Evolutionary conservation across 1,284 basidiomycete genomes (phyloP).

Genomic region (Leucoagaricus sp.): DNA sequence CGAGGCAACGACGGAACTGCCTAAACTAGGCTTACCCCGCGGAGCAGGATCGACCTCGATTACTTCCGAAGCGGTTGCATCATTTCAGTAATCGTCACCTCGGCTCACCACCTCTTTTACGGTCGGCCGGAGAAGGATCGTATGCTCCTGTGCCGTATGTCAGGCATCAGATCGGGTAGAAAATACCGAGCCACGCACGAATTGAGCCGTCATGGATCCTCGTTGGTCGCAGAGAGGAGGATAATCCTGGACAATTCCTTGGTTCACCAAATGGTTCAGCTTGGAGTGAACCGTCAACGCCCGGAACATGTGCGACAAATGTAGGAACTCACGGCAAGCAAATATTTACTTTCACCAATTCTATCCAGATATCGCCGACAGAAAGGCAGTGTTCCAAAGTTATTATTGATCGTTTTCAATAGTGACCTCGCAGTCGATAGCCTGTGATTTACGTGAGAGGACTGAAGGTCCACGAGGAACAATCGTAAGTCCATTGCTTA

Average conservation of each 20-base stretch:
- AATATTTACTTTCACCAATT: constrained; percentile 92
- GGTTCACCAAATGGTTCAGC: constrained; percentile 88
- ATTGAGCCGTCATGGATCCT: constrained; percentile 93
- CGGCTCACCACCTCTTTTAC: constrained; percentile 95
- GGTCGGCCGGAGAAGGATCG: constrained; percentile 88
- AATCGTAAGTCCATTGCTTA: constrained; percentile 31
- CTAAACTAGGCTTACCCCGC: neutral
- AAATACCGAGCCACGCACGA: constrained; percentile 50
- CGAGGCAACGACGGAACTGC: constrained; percentile 2
- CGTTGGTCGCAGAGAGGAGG: constrained; percentile 88
- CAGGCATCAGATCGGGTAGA: constrained; percentile 7
- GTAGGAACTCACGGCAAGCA: constrained; percentile 74
- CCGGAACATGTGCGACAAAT: constrained; percentile 7
- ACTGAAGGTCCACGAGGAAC: neutral
- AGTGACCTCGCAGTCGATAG: constrained; percentile 86
- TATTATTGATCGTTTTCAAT: constrained; percentile 87
- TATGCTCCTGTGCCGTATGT: constrained; percentile 72
- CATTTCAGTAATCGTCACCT: constrained; percentile 84
- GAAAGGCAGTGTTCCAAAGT: constrained; percentile 96
- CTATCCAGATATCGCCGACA: constrained; percentile 95
- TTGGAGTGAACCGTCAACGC: constrained; percentile 31
- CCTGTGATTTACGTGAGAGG: constrained; percentile 38
- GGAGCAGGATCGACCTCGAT: constrained; percentile 6
- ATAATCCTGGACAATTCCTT: constrained; percentile 91
- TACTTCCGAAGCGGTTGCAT: constrained; percentile 15